Evolutionary conservation across 805 yeast genomes (phyloP), one percentile per base, ranked within the genome.

Genomic region (Wickerhamiella bombiphila): DNA sequence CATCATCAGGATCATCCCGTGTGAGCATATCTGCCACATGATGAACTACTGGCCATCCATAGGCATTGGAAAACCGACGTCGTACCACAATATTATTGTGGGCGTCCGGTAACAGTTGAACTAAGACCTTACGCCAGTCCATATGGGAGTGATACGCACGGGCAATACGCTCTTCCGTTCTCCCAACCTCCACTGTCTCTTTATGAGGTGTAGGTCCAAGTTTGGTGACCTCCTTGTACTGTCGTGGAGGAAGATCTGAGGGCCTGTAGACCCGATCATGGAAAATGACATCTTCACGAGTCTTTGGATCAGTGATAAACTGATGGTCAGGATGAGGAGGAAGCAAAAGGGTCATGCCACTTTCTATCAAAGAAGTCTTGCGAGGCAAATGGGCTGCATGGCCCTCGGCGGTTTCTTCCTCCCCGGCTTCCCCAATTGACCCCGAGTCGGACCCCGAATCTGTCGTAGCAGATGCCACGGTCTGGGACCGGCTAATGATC

Each of bases 401-500:
- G n/a, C n/a, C n/a, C 26, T 24, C 26, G 13, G 13, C 17, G 28
- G 26, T 21, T 29, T 35, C 25, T 9, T 24, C 26, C 11, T 9
- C 26, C 11, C 26, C 26, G 9, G 26, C 26, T 13, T 24, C 26
- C 13, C 26, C 26, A 9, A 24, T 13, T n/a, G n/a, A n/a, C n/a
- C n/a, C n/a, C n/a, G n/a, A n/a, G n/a, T n/a, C n/a, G n/a, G n/a
- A n/a, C n/a, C n/a, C n/a, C n/a, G n/a, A n/a, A n/a, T n/a, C n/a
- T n/a, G n/a, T n/a, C 11, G 21, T 30, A 76, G 65, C 98, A 78
- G 53, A 91, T 88, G 26, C 9, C 13, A 24, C 13, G 49, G 91
- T 66, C 67, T 91, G 98, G 37, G 98, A 97, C 37, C 88, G 77
- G 66, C 91, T 91, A 18, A 96, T 85, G 36, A 86, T 88, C 39